Evolutionary conservation across 345 rosid genomes (phyloP).

Genomic region (Stellera chamaejasme): DNA sequence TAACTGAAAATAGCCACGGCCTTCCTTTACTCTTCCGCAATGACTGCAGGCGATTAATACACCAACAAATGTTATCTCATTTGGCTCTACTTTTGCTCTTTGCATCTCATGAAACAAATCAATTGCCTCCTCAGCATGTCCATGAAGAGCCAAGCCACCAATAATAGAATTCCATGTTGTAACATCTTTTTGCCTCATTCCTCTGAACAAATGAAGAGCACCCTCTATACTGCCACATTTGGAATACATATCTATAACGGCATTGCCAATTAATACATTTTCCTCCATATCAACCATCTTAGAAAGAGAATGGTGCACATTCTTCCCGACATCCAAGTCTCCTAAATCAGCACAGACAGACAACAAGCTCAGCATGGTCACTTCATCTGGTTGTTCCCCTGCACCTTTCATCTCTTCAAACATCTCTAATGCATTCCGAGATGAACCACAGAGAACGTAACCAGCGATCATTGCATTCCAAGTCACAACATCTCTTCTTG

Average conservation of each 20-base stretch:
- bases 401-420: constrained; percentile 62
- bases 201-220: constrained; percentile 47
- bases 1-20: constrained; percentile 42
- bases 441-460: constrained; percentile 34
- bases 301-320: constrained; percentile 34
- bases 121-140: constrained; percentile 42
- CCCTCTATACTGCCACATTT: constrained; percentile 33
- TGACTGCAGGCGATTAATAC: constrained; percentile 63
- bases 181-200: constrained; percentile 42
- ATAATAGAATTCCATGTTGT: constrained; percentile 63
- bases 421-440: constrained; percentile 36
- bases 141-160: constrained; percentile 60
- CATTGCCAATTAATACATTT: constrained; percentile 45
- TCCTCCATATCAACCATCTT: constrained; percentile 21
- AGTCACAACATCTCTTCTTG: constrained; percentile 55
- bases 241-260: constrained; percentile 23
- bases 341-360: constrained; percentile 59
- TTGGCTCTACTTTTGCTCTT: constrained; percentile 37
- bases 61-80: constrained; percentile 59
- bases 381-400: constrained; percentile 56
- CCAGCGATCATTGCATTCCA: constrained; percentile 76
- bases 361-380: constrained; percentile 55
- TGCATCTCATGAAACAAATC: constrained; percentile 46
- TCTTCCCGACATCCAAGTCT: constrained; percentile 47
- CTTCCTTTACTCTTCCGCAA: constrained; percentile 52